phyloP scores from a whole-genome alignment of 148 eudicot genomes.

The Limonium bicolor region DNA sequence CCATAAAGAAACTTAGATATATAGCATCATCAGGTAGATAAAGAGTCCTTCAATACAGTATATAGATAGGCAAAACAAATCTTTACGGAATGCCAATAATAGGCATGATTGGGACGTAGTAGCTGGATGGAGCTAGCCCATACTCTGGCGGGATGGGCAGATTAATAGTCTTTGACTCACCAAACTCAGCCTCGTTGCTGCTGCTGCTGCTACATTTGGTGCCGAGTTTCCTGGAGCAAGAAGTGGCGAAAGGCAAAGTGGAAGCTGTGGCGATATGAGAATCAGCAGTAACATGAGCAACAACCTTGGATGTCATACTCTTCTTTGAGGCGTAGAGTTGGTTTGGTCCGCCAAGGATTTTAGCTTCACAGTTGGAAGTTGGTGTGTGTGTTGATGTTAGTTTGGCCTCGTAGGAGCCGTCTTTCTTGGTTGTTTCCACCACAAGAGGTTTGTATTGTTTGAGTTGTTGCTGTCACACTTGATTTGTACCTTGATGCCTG shows the following conservation, averaged over 20 bases:
- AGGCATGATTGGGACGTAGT: constrained; percentile 45
- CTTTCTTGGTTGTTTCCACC: constrained; percentile 22
- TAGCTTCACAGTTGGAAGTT: constrained; percentile 31
- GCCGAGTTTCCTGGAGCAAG: constrained; percentile 22
- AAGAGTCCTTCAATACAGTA: too few species aligned
- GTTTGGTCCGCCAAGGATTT: constrained; percentile 39
- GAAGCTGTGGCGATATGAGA: constrained; percentile 19
- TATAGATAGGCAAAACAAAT: too few species aligned
- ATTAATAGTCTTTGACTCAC: constrained; percentile 51
- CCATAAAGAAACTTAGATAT: too few species aligned
- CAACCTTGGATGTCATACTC: constrained; percentile 17
- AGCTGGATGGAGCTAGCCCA: constrained; percentile 67
- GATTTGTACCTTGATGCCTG: constrained; percentile 42
- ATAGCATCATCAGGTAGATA: too few species aligned
- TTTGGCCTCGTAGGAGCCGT: constrained; percentile 45
- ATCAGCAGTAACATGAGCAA: constrained; percentile 2
- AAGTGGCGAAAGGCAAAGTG: constrained; percentile 38
- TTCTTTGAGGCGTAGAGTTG: constrained; percentile 28
- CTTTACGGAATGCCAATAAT: constrained; percentile 79
- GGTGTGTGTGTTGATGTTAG: constrained; percentile 26
- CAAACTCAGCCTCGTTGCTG: constrained; percentile 10
- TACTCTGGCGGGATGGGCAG: constrained; percentile 58
- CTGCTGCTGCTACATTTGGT: too few species aligned
- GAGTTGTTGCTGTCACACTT: too few species aligned
- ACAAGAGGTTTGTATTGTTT: constrained; percentile 44